phyloP scores from a whole-genome alignment of 192 early-diverging fungal genomes.

The Jimgerdemannia lactiflua region DNA sequence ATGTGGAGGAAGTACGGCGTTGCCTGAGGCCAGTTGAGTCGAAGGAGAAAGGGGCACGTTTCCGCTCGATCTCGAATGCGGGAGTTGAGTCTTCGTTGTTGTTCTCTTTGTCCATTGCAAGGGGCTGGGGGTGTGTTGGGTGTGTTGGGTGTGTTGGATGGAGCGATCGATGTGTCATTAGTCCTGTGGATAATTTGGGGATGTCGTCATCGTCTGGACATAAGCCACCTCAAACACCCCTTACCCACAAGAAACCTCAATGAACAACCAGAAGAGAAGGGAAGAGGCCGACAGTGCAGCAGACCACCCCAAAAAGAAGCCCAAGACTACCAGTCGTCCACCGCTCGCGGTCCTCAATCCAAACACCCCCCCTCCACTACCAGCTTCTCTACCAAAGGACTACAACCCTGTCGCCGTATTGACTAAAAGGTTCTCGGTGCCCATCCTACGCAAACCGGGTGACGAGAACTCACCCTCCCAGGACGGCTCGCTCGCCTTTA shows the following conservation, averaged over 20 bases:
- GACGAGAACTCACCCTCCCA: conserved; percentile 4
- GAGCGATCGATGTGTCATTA: no score
- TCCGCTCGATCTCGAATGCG: not conserved
- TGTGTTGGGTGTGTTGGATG: not conserved
- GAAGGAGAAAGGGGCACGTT: not conserved
- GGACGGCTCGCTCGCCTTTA: not conserved
- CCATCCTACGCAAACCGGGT: conserved; percentile 1
- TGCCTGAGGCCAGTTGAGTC: conserved; percentile 8
- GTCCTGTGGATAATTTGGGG: not conserved
- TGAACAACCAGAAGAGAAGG: no score
- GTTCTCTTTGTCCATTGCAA: not conserved
- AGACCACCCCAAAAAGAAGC: no score
- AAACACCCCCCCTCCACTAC: no score
- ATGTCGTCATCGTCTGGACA: not conserved
- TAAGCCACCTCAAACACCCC: no score
- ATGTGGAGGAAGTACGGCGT: not conserved
- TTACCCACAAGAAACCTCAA: no score
- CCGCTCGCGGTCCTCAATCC: no score
- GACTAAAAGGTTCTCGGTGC: conserved; percentile 11
- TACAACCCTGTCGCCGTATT: conserved; percentile 13
- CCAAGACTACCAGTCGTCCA: no score
- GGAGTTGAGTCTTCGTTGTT: not conserved
- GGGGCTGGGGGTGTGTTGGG: not conserved
- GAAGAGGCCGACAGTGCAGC: no score
- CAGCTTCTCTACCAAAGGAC: conserved; percentile 12